phyloP scores from a whole-genome alignment of 495 filamentous ascomycete genomes.

The Geoglossum glabrum region DNA sequence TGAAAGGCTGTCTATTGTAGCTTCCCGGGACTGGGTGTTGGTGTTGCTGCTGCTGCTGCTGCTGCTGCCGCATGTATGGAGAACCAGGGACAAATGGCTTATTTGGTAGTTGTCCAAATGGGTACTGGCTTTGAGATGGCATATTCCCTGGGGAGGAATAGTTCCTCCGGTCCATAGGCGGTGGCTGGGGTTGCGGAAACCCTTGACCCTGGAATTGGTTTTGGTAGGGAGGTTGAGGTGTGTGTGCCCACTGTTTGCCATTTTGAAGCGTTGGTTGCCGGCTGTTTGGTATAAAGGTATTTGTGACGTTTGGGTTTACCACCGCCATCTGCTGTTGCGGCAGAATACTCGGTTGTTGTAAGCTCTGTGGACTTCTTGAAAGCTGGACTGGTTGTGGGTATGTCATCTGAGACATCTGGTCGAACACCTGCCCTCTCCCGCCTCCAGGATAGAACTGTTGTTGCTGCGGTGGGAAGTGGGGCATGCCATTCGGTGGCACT shows the following conservation, averaged over 20 bases:
- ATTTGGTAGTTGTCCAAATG: constrained; percentile 46
- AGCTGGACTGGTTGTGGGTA: neutral
- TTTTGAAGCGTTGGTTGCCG: neutral
- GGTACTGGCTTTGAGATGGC: constrained; percentile 9
- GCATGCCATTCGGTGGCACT: constrained; percentile 20
- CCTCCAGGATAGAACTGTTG: constrained; percentile 8
- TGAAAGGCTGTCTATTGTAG: constrained; percentile 69
- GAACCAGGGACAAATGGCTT: constrained; percentile 37
- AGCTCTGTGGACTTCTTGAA: neutral
- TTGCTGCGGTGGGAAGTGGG: constrained; percentile 8
- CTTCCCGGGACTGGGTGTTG: constrained; percentile 64
- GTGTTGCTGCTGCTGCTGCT: constrained; percentile 32
- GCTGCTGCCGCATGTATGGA: neutral
- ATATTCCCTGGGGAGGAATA: neutral
- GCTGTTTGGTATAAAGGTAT: neutral
- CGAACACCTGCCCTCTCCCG: constrained; percentile 9
- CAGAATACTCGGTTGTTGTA: neutral
- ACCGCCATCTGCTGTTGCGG: neutral
- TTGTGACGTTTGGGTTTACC: neutral
- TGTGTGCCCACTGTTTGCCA: neutral
- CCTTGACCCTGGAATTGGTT: neutral
- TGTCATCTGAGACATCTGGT: neutral
- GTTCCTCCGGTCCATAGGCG: neutral
- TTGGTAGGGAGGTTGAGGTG: neutral
- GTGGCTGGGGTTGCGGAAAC: neutral